Evolutionary conservation across 1,139 yeast genomes (phyloP).

Genomic region (Taphrina betulina): DNA sequence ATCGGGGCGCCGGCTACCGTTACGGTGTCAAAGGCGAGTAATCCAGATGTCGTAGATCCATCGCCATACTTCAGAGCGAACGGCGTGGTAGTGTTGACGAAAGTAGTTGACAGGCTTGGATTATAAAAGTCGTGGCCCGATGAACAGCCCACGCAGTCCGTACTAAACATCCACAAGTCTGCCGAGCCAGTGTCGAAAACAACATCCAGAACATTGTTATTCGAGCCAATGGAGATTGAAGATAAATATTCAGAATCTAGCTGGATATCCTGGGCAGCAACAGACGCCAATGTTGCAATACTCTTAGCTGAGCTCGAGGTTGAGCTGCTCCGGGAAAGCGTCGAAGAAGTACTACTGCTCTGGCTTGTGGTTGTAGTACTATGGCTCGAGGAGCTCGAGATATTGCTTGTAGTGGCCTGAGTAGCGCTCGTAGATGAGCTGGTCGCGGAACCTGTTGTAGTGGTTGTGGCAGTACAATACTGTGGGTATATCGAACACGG

Average conservation of each 20-base stretch:
- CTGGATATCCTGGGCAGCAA: slow-evolving; percentile 17
- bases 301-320: background rate
- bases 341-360: background rate
- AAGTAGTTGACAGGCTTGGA: slow-evolving; percentile 41
- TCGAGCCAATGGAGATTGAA: slow-evolving; percentile 46
- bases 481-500: background rate
- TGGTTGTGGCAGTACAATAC: background rate
- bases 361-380: background rate
- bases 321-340: background rate
- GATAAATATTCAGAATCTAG: slow-evolving; percentile 29
- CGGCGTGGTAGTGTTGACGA: slow-evolving; percentile 41
- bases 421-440: slow-evolving; percentile 6
- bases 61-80: slow-evolving; percentile 44
- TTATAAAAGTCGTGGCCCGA: slow-evolving; percentile 44
- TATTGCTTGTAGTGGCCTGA: background rate
- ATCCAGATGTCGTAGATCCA: slow-evolving; percentile 42
- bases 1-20: slow-evolving; percentile 36
- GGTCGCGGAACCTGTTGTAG: background rate
- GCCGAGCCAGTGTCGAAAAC: slow-evolving; percentile 51
- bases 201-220: slow-evolving; percentile 44
- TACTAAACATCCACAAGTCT: slow-evolving; percentile 50
- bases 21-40: slow-evolving; percentile 40
- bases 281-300: background rate
- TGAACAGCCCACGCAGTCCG: slow-evolving; percentile 40
- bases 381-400: background rate